Percentiles rank a stretch among this genome's conserved stretches.
phyloP scores from a whole-genome alignment of 768 basidiomycete genomes.

The Phylloporus sp. region DNA sequence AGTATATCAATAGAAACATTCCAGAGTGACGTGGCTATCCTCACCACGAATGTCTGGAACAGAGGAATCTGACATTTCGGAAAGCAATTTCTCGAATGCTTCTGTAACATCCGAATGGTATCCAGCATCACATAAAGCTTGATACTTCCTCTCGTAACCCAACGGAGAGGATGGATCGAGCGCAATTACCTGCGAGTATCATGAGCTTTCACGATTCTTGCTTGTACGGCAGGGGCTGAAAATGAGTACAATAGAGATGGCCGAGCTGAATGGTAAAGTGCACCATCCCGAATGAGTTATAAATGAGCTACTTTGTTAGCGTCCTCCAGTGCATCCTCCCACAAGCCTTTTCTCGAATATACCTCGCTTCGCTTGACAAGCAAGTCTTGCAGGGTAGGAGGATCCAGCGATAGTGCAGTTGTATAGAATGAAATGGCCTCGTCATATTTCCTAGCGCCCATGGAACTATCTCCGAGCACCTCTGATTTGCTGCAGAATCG shows the following conservation, averaged over 20 bases:
- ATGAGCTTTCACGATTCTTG: neutral
- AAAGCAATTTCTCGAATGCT: neutral
- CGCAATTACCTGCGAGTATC: neutral
- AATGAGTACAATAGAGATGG: too few species aligned
- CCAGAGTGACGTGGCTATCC: too few species aligned
- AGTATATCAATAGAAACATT: too few species aligned
- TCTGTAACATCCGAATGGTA: neutral
- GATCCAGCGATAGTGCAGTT: neutral
- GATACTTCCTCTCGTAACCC: neutral
- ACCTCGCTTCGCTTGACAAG: neutral
- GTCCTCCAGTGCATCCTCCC: neutral
- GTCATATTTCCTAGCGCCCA: neutral
- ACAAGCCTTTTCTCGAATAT: neutral
- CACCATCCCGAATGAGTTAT: too few species aligned
- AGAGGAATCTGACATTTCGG: neutral
- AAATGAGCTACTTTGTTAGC: neutral
- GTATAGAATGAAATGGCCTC: neutral
- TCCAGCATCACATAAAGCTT: neutral
- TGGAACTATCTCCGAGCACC: neutral
- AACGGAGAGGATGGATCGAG: neutral
- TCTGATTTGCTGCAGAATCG: neutral
- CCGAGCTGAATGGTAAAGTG: too few species aligned
- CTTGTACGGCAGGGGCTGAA: too few species aligned
- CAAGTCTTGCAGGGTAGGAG: neutral
- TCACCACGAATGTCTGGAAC: neutral